phyloP scores from a whole-genome alignment of 2,329 filamentous ascomycete genomes.

The Pyricularia pennisetigena region DNA sequence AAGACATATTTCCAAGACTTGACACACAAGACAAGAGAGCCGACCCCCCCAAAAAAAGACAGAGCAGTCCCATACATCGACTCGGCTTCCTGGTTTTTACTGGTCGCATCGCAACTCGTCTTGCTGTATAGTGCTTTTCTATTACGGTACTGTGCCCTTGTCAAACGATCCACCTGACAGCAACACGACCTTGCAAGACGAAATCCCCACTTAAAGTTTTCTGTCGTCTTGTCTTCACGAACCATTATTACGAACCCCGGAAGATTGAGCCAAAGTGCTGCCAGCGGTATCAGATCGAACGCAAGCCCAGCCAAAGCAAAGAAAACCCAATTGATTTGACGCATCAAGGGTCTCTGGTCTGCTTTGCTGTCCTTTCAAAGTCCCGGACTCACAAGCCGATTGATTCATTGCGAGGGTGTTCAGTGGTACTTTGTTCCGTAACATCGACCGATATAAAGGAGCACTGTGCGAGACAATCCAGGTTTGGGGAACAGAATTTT shows the following conservation, averaged over 20 bases:
- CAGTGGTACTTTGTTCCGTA: background rate
- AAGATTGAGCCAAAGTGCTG: background rate
- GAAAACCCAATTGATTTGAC: background rate
- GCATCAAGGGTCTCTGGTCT: background rate
- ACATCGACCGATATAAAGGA: background rate
- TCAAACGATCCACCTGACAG: background rate
- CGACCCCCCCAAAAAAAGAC: background rate
- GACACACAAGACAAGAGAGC: background rate
- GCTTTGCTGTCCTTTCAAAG: background rate
- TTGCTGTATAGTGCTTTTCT: background rate
- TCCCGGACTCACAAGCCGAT: background rate
- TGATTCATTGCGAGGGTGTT: background rate
- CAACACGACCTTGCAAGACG: background rate
- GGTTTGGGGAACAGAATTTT: background rate
- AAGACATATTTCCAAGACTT: background rate
- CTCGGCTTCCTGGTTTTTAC: background rate
- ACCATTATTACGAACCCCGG: background rate
- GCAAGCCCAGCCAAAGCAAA: background rate
- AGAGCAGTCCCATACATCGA: background rate
- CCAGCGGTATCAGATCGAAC: background rate
- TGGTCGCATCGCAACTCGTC: background rate
- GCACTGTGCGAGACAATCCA: background rate
- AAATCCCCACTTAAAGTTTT: background rate
- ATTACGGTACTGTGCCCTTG: background rate
- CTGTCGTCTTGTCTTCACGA: background rate